phyloP scores from a whole-genome alignment of 108 stramenopile genomes.

The Cyclotella cryptica region DNA sequence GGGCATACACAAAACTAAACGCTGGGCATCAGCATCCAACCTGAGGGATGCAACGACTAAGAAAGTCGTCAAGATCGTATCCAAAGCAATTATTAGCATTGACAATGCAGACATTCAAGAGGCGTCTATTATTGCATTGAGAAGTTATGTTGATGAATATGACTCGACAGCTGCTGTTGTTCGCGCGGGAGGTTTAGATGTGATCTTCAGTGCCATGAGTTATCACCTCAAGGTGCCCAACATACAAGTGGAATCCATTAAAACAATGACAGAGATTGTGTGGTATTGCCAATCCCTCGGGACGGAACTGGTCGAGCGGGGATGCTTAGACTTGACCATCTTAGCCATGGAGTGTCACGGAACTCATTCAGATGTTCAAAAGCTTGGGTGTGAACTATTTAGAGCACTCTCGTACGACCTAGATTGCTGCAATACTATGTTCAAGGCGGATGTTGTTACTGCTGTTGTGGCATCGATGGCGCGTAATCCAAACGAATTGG shows the following conservation, averaged over 20 bases:
- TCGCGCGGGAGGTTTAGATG: slow-evolving; percentile 16
- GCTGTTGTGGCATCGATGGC: slow-evolving; percentile 29
- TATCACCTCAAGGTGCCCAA: slow-evolving; percentile 8
- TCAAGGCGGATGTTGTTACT: slow-evolving; percentile 21
- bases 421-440: slow-evolving; percentile 34
- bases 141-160: slow-evolving; percentile 17
- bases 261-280: slow-evolving; percentile 28
- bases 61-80: slow-evolving; percentile 22
- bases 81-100: not conserved
- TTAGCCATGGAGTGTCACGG: slow-evolving; percentile 32
- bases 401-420: slow-evolving; percentile 32
- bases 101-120: slow-evolving; percentile 16
- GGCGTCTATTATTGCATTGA: slow-evolving; percentile 5
- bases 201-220: slow-evolving; percentile 25
- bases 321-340: slow-evolving; percentile 27
- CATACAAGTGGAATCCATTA: slow-evolving; percentile 35
- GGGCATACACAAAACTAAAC: not conserved
- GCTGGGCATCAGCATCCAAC: not conserved
- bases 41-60: not conserved
- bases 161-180: not conserved
- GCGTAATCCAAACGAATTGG: slow-evolving; percentile 20
- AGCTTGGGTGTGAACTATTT: slow-evolving; percentile 18
- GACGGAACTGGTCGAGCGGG: slow-evolving; percentile 4
- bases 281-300: slow-evolving; percentile 25
- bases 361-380: slow-evolving; percentile 24